Conservation (phyloP, 176 grass and related monocot species). For the Oryza glaberrima region DNA sequence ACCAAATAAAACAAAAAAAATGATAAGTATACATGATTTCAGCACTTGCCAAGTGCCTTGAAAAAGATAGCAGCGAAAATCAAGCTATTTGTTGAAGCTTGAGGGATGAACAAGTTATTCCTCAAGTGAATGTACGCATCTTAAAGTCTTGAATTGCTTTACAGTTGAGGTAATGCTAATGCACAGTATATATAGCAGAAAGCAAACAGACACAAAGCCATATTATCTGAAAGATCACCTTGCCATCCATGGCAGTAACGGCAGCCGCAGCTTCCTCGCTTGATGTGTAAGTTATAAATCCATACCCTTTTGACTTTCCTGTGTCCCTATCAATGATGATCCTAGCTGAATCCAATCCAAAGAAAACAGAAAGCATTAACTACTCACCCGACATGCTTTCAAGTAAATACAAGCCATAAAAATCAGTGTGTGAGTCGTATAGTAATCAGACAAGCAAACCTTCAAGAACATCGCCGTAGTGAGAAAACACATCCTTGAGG, state of each 20-base stretch:
- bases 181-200: background rate
- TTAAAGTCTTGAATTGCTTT: background rate
- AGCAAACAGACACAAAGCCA: slow-evolving; percentile 7
- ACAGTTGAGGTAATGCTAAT: background rate
- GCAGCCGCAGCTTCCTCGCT: slow-evolving; percentile 71
- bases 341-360: slow-evolving; percentile 57
- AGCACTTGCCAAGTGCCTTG: background rate
- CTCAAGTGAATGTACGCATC: slow-evolving; percentile 14
- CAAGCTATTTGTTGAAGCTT: background rate
- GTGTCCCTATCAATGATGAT: slow-evolving; percentile 76
- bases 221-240: slow-evolving; percentile 47
- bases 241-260: slow-evolving; percentile 79
- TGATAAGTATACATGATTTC: background rate
- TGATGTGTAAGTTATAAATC: slow-evolving; percentile 76
- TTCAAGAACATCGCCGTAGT: slow-evolving; percentile 81
- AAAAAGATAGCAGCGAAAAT: background rate
- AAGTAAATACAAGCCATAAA: background rate
- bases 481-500: slow-evolving; percentile 68
- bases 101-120: slow-evolving; percentile 1
- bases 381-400: background rate
- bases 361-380: slow-evolving; percentile 11
- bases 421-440: background rate
- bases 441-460: slow-evolving; percentile 50
- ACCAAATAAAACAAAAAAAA: no score
- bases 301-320: slow-evolving; percentile 83